phyloP scores from a whole-genome alignment of 1,139 yeast genomes.

The Scheffersomyces titani region DNA sequence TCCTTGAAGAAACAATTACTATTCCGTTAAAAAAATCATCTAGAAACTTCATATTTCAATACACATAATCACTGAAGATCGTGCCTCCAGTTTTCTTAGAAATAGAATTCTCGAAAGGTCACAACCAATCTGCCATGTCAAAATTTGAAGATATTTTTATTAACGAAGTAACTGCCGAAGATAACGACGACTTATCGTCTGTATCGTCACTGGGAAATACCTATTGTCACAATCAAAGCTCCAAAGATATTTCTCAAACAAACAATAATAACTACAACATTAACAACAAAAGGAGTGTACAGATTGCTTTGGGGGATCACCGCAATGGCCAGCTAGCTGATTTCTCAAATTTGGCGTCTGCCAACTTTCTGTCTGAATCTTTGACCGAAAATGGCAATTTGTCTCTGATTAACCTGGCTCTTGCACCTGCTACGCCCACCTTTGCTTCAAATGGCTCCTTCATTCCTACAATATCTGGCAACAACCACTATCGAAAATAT shows the following conservation, averaged over 20 bases:
- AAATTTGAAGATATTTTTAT: neutral
- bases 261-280: neutral
- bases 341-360: slow-evolving; percentile 32
- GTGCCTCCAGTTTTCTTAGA: neutral
- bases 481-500: slow-evolving; percentile 17
- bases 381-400: slow-evolving; percentile 12
- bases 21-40: neutral
- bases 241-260: neutral
- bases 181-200: neutral
- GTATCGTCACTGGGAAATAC: neutral
- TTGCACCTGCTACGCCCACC: slow-evolving; percentile 10
- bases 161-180: neutral
- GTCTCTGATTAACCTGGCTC: slow-evolving; percentile 1
- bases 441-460: slow-evolving; percentile 3
- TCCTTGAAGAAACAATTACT: neutral
- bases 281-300: neutral
- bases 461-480: slow-evolving; percentile 3
- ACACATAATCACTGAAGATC: neutral
- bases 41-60: too few species aligned
- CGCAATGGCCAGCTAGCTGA: slow-evolving; percentile 2
- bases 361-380: slow-evolving; percentile 49
- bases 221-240: neutral
- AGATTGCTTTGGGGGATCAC: neutral
- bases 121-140: neutral
- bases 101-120: neutral